Conservation (phyloP, 306 rosid genomes). For the Purshia tridentata region DNA sequence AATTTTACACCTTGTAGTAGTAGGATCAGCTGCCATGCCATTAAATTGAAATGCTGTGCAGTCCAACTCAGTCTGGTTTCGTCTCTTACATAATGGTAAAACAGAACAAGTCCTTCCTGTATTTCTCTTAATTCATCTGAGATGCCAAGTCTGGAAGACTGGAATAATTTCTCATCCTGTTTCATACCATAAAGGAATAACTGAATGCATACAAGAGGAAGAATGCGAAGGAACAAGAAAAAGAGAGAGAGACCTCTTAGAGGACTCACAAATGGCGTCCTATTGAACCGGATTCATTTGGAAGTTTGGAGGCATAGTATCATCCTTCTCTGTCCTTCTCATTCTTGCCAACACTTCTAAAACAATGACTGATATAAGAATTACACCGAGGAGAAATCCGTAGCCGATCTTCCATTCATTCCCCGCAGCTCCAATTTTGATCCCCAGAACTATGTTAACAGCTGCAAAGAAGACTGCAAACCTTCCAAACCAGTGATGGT, state of each 20-base stretch:
- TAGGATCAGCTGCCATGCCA: background rate
- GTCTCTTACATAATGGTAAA: background rate
- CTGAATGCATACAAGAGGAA: too few species aligned
- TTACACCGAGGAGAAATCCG: constrained; percentile 68
- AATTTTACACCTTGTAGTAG: background rate
- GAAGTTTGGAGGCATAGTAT: constrained; percentile 55
- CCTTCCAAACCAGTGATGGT: constrained; percentile 92
- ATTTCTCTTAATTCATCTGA: too few species aligned
- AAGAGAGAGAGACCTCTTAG: constrained; percentile 26
- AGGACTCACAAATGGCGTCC: constrained; percentile 26
- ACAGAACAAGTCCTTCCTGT: too few species aligned
- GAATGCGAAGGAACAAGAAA: background rate
- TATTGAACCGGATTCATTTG: constrained; percentile 50
- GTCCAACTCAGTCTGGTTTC: background rate
- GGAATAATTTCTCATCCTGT: constrained; percentile 2
- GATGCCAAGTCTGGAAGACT: background rate
- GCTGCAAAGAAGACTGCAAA: constrained; percentile 84
- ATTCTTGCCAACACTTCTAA: constrained; percentile 69
- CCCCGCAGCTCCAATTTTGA: constrained; percentile 76
- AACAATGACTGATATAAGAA: constrained; percentile 59
- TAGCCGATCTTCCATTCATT: constrained; percentile 79
- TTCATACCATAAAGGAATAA: too few species aligned
- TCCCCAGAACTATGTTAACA: constrained; percentile 82
- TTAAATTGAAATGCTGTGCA: background rate
- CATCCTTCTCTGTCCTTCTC: constrained; percentile 54